Evolutionary conservation across 129 eudicot species (phyloP).

Genomic region (Cynara cardunculus): DNA sequence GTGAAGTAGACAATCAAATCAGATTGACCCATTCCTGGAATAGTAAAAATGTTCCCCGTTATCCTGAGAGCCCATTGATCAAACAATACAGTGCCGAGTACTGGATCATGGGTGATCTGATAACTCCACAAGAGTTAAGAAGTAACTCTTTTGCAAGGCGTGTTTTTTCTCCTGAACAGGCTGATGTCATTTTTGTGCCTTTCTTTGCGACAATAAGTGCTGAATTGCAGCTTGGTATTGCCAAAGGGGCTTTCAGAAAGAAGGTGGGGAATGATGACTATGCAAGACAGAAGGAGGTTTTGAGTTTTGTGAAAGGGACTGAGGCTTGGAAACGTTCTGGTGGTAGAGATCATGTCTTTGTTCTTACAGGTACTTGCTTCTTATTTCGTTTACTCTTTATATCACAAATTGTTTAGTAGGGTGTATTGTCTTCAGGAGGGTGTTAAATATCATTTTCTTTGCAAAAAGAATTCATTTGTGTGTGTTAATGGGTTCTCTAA

Average conservation of each 20-base stretch:
- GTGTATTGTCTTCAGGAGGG: not conserved
- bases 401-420: slow-evolving; percentile 4
- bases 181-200: slow-evolving; percentile 92
- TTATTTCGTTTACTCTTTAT: not conserved
- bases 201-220: slow-evolving; percentile 92
- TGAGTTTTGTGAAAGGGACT: slow-evolving; percentile 63
- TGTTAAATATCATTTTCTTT: not conserved
- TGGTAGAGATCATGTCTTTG: slow-evolving; percentile 92
- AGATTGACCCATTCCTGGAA: slow-evolving; percentile 34
- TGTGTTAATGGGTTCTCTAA: not conserved
- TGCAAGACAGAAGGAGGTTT: slow-evolving; percentile 75
- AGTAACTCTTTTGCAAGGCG: slow-evolving; percentile 66
- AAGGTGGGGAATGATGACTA: slow-evolving; percentile 82
- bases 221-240: slow-evolving; percentile 74
- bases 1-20: slow-evolving; percentile 75
- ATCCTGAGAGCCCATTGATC: slow-evolving; percentile 87
- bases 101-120: slow-evolving; percentile 87
- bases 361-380: slow-evolving; percentile 65
- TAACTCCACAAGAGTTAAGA: slow-evolving; percentile 54
- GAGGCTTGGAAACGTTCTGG: slow-evolving; percentile 89
- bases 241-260: slow-evolving; percentile 81
- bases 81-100: slow-evolving; percentile 98
- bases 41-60: slow-evolving; percentile 31
- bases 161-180: slow-evolving; percentile 54
- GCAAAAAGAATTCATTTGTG: not conserved